Evolutionary conservation across 495 filamentous ascomycete species (phyloP), one percentile per base, ranked within the genome.

Genomic region (Staphylotrichum longicolle): DNA sequence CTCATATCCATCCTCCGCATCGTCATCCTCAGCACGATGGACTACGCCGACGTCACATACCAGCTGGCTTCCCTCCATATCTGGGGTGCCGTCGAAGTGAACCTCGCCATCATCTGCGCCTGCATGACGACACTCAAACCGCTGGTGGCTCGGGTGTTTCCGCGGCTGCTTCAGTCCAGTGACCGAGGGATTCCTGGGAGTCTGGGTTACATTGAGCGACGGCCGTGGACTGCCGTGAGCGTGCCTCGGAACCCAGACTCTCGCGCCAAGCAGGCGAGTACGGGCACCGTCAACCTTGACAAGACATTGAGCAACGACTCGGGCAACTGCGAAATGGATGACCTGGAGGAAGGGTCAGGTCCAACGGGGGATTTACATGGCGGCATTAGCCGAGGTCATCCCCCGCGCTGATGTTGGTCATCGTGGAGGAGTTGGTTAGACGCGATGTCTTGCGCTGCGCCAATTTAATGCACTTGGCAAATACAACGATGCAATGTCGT

Each of bases 71-170:
- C 35, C n/a, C 15, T 27, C 7, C 9, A 15, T 15, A 30, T 39
- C 39, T 54, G 20, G 52, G 37, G 52, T 9, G n/a, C 39, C 10
- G 52, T 42, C 15, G 52, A 54, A 39, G 52, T 54, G 3, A 54
- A 54, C 39, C 15, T 54, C 1, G 52, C 52, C 52, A 54, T 54
- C 27, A 41, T 54, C 7, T 42, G 52, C 52, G 52, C 52, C 15
- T 54, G 52, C 27, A n/a, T 42, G 35, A 42, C 52, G 7, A 54
- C 37, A 4, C 15, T 54, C 0, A 54, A 54, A 39, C 52, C 52
- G 7, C 37, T 54, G 8, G 15, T 52, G 2, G 33, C 5, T 6
- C 9, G 33, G 6, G 1, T 15, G 3, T 37, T 52, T 12, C 49
- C 49, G 5, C 12, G 7, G 10, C 6, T 37, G 5, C 30, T 52